These are phyloP conservation scores for Thyridium curvatum DNA, from an alignment of 2,329 filamentous ascomycete species.

Conservation along the genomic window DNA sequence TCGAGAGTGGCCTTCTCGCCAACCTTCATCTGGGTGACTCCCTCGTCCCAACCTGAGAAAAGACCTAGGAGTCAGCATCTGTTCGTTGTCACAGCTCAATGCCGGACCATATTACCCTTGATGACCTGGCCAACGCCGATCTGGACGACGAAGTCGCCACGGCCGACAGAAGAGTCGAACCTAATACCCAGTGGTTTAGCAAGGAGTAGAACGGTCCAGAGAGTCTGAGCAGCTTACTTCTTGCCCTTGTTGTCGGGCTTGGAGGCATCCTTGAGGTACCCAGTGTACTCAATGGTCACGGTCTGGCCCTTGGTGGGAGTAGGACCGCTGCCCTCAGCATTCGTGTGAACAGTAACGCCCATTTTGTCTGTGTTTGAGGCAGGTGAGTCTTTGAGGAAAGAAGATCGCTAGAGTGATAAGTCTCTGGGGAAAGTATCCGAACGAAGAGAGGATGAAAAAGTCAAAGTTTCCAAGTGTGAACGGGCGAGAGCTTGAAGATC, in stretches of 20 bases:
- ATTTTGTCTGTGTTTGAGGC: conserved; percentile 37
- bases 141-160: conserved; percentile 66
- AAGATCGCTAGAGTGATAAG: conserved; percentile 7
- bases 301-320: conserved; percentile 60
- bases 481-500: too few species aligned
- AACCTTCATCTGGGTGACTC: conserved; percentile 76
- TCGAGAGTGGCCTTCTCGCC: conserved; percentile 85
- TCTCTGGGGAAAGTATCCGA: background rate
- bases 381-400: conserved; percentile 6
- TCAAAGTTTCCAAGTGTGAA: too few species aligned
- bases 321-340: conserved; percentile 55
- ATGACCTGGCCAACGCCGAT: conserved; percentile 87
- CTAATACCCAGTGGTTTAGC: conserved; percentile 36
- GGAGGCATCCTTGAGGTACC: conserved; percentile 67
- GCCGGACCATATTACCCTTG: conserved; percentile 58
- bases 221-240: conserved; percentile 46
- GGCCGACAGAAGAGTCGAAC: conserved; percentile 81
- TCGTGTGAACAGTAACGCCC: conserved; percentile 66
- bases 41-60: conserved; percentile 82
- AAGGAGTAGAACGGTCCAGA: conserved; percentile 5
- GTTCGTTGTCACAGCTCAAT: conserved; percentile 11
- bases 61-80: conserved; percentile 2
- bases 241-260: conserved; percentile 60
- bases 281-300: conserved; percentile 87
- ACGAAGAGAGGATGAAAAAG: too few species aligned